These are phyloP conservation scores for Boletellus ananas DNA, from an alignment of 768 basidiomycete species.

Conservation along the genomic window DNA sequence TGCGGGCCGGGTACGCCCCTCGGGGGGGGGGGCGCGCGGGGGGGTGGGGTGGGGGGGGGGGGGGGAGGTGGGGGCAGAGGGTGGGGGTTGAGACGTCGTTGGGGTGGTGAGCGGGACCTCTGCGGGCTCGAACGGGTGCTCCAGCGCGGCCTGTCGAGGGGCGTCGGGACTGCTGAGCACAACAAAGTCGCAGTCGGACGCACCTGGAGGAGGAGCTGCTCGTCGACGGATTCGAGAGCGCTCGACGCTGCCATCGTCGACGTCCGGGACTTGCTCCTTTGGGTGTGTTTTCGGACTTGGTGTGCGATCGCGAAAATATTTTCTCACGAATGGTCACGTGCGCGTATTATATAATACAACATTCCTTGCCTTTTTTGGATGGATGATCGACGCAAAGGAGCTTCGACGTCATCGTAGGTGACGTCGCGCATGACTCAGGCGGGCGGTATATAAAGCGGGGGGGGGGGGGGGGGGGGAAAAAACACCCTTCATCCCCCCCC, in stretches of 20 bases:
- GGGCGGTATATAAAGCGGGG: no score
- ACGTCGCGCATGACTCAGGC: slow-evolving; percentile 18
- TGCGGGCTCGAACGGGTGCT: slow-evolving; percentile 25
- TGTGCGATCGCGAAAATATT: not conserved
- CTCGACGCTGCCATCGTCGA: slow-evolving; percentile 25
- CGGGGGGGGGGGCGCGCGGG: no score
- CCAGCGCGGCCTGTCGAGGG: slow-evolving; percentile 20
- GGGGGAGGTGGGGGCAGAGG: not conserved
- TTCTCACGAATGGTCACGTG: not conserved
- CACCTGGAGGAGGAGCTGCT: slow-evolving; percentile 23
- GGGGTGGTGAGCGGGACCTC: slow-evolving; percentile 17
- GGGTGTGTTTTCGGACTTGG: not conserved
- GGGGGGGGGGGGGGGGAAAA: no score
- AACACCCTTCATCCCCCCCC: no score
- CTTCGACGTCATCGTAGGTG: slow-evolving; percentile 2
- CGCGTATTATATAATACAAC: not conserved
- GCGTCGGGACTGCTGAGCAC: no score
- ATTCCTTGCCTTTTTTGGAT: slow-evolving; percentile 1
- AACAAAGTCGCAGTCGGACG: not conserved
- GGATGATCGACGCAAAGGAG: not conserved
- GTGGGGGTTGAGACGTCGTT: not conserved
- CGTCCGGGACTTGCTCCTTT: not conserved
- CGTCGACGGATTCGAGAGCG: slow-evolving; percentile 19
- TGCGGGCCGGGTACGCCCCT: no score
- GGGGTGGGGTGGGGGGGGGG: no score